Base-by-base conservation (phyloP, 2,329 filamentous ascomycete species). In the Akanthomyces muscarius region DNA sequence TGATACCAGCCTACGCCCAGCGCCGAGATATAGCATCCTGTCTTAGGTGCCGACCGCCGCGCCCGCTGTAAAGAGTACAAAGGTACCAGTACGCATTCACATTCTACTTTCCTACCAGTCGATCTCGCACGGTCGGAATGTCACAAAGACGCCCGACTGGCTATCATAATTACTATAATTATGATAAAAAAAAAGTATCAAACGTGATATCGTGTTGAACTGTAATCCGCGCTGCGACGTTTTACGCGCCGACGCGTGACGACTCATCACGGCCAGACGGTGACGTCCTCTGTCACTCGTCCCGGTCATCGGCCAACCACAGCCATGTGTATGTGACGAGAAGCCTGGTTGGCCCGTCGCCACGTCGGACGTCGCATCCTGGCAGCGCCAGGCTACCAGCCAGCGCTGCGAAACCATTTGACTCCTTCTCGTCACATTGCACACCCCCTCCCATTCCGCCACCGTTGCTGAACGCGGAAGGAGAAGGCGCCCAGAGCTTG, bases 171-270 rank as follows among this genome's bases (percentile, higher is more conserved):
- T 25, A 42, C 28, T 6, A 44, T n/a, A 18, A 55, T 2, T n/a
- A 28, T n/a, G 25, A 21, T 18, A 44, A 16, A 13, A n/a, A n/a
- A 18, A 28, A 28, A 4, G 11, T 23, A 18, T 8, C 38, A 38
- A 55, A 30, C 53, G 53, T 55, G 38, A 44, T 30, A 7, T 44
- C 53, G 36, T 44, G 23, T 4, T 28, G 10, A 30, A n/a, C 53
- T 30, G 53, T 55, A 55, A 45, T 47, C 44, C 54, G 41, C 53
- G 10, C 21, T 45, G 54, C 25, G 42, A 30, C 54, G 33, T 18
- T 44, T 33, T 56, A 56, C 54, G 54, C 54, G 54, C 54, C 41
- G 11, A 33, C 54, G 45, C 54, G 54, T 56, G 54, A 56, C 42
- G 54, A 36, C 38, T 42, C 25, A 45, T 45, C 38, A 28, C 16